Evolutionary conservation across 2,329 filamentous ascomycete species (phyloP).

Genomic region (Colletotrichum sp.): DNA sequence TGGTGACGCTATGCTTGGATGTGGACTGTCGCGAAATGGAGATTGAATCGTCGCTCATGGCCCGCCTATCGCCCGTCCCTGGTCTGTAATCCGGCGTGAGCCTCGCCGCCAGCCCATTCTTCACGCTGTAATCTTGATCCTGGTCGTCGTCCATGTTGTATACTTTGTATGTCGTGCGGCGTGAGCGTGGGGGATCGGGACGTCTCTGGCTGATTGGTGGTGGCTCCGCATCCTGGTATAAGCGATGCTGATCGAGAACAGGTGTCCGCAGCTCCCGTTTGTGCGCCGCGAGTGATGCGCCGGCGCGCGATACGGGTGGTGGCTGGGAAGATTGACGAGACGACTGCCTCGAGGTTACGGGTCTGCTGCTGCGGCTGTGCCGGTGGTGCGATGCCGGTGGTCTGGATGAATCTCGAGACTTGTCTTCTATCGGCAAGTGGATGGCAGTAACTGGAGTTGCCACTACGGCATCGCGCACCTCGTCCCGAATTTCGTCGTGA

Average conservation of each 20-base stretch:
- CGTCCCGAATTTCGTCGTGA: not conserved
- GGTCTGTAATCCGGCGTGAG: not conserved
- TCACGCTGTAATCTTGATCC: not conserved
- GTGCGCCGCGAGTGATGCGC: not conserved
- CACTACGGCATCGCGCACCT: not conserved
- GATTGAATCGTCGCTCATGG: not conserved
- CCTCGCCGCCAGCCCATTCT: not conserved
- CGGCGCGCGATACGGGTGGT: not conserved
- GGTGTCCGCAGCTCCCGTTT: conserved; percentile 7
- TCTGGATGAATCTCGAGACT: not conserved
- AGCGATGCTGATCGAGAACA: not conserved
- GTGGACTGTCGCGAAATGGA: conserved; percentile 14
- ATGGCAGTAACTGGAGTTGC: not conserved
- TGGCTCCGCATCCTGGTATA: conserved; percentile 15
- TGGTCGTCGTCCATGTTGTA: not conserved
- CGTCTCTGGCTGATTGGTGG: conserved; percentile 10
- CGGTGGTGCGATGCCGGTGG: not conserved
- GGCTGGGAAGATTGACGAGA: conserved; percentile 2
- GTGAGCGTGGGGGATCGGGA: not conserved
- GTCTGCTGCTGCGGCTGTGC: not conserved
- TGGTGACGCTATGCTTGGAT: conserved; percentile 8
- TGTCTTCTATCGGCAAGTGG: not conserved
- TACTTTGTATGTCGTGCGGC: not conserved
- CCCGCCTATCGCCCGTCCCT: not conserved
- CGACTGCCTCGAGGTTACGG: not conserved